phyloP scores from a whole-genome alignment of 2,329 filamentous ascomycete species.

The Aspergillus caelatus region DNA sequence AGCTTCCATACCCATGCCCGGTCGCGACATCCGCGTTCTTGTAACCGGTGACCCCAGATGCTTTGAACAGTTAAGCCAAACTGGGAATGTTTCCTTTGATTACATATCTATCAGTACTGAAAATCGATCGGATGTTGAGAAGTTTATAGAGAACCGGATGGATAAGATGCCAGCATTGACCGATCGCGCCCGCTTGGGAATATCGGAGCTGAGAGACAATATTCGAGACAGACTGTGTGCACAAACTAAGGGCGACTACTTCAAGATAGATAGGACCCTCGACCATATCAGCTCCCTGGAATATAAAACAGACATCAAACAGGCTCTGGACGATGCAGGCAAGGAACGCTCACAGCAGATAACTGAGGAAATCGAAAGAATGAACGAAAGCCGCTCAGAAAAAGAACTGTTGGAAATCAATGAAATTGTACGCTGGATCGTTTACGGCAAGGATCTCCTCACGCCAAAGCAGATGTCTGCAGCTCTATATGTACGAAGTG shows the following conservation, averaged over 20 bases:
- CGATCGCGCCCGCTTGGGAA: constrained; percentile 19
- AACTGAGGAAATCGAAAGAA: constrained; percentile 24
- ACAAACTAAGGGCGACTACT: constrained; percentile 29
- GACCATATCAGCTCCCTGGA: constrained; percentile 30
- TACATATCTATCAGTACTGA: constrained; percentile 22
- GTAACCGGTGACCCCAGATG: constrained; percentile 25
- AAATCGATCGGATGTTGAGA: constrained; percentile 26
- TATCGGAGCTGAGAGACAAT: constrained; percentile 23
- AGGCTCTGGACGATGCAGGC: constrained; percentile 27
- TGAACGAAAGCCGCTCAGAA: constrained; percentile 24
- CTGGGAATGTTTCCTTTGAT: constrained; percentile 9
- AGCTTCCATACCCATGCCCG: constrained; percentile 3
- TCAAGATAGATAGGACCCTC: constrained; percentile 27
- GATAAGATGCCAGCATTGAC: constrained; percentile 29
- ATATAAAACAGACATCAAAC: constrained; percentile 30
- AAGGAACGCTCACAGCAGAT: constrained; percentile 29
- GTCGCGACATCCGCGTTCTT: constrained; percentile 22
- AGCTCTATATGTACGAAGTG: constrained; percentile 25
- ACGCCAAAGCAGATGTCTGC: constrained; percentile 23
- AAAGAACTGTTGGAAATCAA: constrained; percentile 34
- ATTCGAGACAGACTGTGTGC: constrained; percentile 24
- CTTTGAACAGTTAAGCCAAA: constrained; percentile 21
- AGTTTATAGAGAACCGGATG: constrained; percentile 29
- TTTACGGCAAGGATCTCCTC: constrained; percentile 22
- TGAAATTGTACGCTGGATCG: constrained; percentile 31